Conservation (phyloP, 2,329 filamentous ascomycete species). For the Paecilomyces niveus region DNA sequence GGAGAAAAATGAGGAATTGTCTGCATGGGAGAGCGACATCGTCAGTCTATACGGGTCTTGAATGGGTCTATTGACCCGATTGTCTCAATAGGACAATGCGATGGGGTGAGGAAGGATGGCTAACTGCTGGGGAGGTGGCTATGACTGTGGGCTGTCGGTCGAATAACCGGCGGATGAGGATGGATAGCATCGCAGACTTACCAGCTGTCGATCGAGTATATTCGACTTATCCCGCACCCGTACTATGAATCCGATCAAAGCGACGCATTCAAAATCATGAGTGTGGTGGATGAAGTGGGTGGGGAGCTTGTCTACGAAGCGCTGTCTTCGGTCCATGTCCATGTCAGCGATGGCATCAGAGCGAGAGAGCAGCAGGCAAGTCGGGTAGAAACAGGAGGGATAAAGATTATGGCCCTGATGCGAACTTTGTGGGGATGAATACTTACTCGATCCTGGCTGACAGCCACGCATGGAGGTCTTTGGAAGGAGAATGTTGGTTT, state of each 20-base stretch:
- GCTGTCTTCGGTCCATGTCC: conserved; percentile 19
- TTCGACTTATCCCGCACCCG: conserved; percentile 24
- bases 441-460: not conserved
- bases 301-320: conserved; percentile 27
- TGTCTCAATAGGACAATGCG: conserved; percentile 7
- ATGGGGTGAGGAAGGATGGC: not conserved
- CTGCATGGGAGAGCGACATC: conserved; percentile 9
- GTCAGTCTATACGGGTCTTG: conserved; percentile 18
- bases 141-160: conserved; percentile 11
- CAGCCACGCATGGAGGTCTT: conserved; percentile 3
- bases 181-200: conserved; percentile 25
- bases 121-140: conserved; percentile 1
- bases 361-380: conserved; percentile 4
- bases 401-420: conserved; percentile 9
- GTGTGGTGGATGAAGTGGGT: conserved; percentile 12
- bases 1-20: conserved; percentile 19
- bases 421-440: conserved; percentile 8
- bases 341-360: conserved; percentile 33
- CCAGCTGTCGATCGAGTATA: conserved; percentile 21
- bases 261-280: conserved; percentile 13
- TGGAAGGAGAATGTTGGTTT: conserved; percentile 10
- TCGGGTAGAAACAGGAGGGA: conserved; percentile 2
- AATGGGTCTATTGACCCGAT: conserved; percentile 1
- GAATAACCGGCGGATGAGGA: conserved; percentile 26
- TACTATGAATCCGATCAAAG: conserved; percentile 12